phyloP scores from a whole-genome alignment of 257 asterid species.

The Cinchona pubescens region DNA sequence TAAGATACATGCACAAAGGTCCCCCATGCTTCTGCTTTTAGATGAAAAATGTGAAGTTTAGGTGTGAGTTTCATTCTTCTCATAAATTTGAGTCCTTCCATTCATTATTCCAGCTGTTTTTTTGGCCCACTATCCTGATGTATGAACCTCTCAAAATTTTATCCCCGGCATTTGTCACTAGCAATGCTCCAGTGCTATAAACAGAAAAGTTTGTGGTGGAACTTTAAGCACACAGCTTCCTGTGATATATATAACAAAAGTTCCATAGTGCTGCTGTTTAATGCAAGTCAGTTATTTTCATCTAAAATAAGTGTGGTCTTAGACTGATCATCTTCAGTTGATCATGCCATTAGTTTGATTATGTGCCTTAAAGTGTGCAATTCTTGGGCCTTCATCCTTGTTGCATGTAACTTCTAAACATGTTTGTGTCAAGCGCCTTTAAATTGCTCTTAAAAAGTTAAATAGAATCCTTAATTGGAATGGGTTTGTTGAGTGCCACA shows the following conservation, averaged over 20 bases:
- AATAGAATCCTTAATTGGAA: background rate
- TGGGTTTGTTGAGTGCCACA: background rate
- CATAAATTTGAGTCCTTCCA: constrained; percentile 27
- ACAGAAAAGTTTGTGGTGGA: background rate
- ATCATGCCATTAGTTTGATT: background rate
- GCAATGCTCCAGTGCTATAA: background rate
- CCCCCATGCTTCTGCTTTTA: constrained; percentile 27
- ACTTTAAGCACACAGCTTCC: background rate
- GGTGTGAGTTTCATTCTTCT: constrained; percentile 25
- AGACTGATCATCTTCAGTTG: background rate
- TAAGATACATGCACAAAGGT: constrained; percentile 24
- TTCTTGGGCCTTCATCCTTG: background rate
- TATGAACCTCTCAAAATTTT: constrained; percentile 18
- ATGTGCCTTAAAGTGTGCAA: background rate
- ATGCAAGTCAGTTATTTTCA: background rate
- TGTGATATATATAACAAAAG: background rate
- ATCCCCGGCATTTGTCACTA: background rate
- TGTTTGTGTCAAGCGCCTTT: background rate
- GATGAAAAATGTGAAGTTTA: constrained; percentile 25
- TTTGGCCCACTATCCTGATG: constrained; percentile 27
- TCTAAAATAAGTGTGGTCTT: background rate
- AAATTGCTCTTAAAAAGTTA: background rate
- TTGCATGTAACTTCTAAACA: background rate
- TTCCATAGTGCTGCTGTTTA: background rate
- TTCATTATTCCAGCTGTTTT: constrained; percentile 40